Evolutionary conservation across 495 filamentous ascomycete species (phyloP), one percentile per base, ranked within the genome.

Genomic region (Annulohypoxylon stygium): DNA sequence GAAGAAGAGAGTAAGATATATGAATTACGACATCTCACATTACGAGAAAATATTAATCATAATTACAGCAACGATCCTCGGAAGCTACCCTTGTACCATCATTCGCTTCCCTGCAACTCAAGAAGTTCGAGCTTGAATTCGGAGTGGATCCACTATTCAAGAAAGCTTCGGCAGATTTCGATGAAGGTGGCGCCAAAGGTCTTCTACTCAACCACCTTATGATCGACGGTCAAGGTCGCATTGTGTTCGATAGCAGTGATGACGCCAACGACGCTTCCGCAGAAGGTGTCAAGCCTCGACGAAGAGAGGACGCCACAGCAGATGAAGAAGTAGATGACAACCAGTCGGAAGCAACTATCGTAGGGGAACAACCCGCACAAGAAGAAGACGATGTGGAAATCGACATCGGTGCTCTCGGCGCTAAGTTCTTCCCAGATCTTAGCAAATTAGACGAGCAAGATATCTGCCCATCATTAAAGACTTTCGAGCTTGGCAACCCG

Each of bases 221-320:
- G 61, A 98, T 99, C 67, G 96, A 99, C 81, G 86, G 89, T 5
- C 86, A 93, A 69, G 96, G 96, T 30, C 87, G 94, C 45, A 99
- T 99, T 70, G 95, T 98, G 23, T 99, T 99, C 74, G 96, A 98
- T 77, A 97, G 94, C 83, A 97, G 94, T 66, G 96, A 99, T 78
- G 97, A 99, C 75, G 86, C 90, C 57, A 88, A 89, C 51, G 92
- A 96, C 74, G 83, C 81, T 37, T 83, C 80, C 4, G 81, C 73
- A 12, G 83, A 86, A 5, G 78, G 76, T 2, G 74, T 80, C 37
- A 83, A 80, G 51, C 77, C 78, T 51, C 79, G 76, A 58, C 79
- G 80, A 34, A 83, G 80, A 63, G 77, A 79, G 33, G 81, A 83
- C 16, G 81, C 77, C 9, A 85, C 79, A 9, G 85, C 78, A 23